phyloP scores from a whole-genome alignment of 2,329 filamentous ascomycete species.

The Hymenoscyphus infarciens region DNA sequence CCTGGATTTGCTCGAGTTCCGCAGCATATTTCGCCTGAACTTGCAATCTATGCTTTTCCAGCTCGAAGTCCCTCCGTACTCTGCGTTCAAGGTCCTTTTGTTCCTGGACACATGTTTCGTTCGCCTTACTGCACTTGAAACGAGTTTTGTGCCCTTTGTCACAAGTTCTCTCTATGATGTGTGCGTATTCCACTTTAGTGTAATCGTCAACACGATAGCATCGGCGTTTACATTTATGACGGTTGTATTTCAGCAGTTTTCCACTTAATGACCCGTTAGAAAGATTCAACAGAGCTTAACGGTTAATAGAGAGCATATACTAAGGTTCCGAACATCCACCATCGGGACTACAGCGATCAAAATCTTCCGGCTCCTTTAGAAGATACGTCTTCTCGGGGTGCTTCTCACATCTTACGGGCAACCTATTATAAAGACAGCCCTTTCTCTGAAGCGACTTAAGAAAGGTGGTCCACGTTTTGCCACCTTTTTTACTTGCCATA shows the following conservation, averaged over 20 bases:
- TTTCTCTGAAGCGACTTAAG: slow-evolving; percentile 51
- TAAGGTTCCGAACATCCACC: slow-evolving; percentile 37
- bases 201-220: too few species aligned
- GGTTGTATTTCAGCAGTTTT: too few species aligned
- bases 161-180: too few species aligned
- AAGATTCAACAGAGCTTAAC: too few species aligned
- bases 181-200: too few species aligned
- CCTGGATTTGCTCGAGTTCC: slow-evolving; percentile 13
- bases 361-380: slow-evolving; percentile 50
- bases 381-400: slow-evolving; percentile 49
- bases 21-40: slow-evolving; percentile 10
- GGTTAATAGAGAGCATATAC: too few species aligned
- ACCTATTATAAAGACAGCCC: slow-evolving; percentile 52
- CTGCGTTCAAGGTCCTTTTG: slow-evolving; percentile 13
- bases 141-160: neutral
- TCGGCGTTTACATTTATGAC: too few species aligned
- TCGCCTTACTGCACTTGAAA: slow-evolving; percentile 5
- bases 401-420: slow-evolving; percentile 56
- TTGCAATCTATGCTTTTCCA: slow-evolving; percentile 6
- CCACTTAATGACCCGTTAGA: too few species aligned
- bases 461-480: slow-evolving; percentile 52
- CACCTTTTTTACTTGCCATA: slow-evolving; percentile 52
- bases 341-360: slow-evolving; percentile 59
- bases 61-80: slow-evolving; percentile 4
- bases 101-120: slow-evolving; percentile 9